phyloP scores from a whole-genome alignment of 2,329 filamentous ascomycete genomes.

The Colletotrichum theobromicola region DNA sequence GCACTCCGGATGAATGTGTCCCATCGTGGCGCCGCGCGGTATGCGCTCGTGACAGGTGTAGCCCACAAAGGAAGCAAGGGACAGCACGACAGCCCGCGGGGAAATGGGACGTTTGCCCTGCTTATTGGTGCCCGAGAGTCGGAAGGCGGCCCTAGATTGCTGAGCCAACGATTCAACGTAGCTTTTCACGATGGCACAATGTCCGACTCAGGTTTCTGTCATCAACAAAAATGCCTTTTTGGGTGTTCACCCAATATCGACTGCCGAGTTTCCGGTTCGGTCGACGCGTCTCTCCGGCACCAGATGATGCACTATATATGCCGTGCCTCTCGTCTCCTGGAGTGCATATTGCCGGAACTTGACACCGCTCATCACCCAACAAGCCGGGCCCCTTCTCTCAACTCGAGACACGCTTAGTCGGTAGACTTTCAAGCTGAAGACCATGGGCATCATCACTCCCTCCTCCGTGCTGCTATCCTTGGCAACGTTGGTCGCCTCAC shows the following conservation, averaged over 20 bases:
- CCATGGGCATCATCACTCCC: constrained; percentile 5
- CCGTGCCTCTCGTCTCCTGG: not conserved
- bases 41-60: constrained; percentile 4
- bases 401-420: not conserved
- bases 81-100: not conserved
- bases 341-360: constrained; percentile 15
- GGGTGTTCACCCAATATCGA: not conserved
- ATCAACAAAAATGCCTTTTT: not conserved
- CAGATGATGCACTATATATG: constrained; percentile 11
- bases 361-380: not conserved
- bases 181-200: not conserved
- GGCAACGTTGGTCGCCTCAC: constrained; percentile 28
- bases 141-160: not conserved
- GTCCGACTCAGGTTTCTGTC: not conserved
- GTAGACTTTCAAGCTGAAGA: not conserved
- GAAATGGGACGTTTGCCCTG: not conserved
- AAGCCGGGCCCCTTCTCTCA: not conserved
- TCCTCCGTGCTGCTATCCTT: constrained; percentile 24
- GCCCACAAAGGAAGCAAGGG: not conserved
- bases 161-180: not conserved
- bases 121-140: not conserved
- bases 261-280: not conserved
- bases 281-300: not conserved
- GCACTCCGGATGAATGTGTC: constrained; percentile 15
- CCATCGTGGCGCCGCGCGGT: not conserved